Base-by-base conservation (phyloP, 352 stramenopile species). In the Pythium phragmitis region DNA sequence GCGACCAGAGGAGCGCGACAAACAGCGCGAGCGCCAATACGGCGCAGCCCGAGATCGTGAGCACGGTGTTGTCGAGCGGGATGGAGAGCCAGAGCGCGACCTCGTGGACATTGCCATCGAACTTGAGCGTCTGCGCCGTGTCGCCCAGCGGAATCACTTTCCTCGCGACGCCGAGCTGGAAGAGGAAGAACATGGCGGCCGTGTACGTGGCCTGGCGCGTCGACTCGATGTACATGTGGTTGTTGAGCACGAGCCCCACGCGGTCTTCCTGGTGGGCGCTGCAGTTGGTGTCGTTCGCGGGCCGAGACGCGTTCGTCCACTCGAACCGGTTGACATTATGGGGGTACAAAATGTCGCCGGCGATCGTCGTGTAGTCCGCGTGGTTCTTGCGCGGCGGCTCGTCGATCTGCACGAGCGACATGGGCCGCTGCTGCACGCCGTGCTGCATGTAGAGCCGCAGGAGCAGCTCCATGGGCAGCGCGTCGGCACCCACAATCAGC, bases 181-280 rank as follows among this genome's bases (percentile, higher is more conserved):
- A 60, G 47, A 67, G 51, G 50, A 60, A 67, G 9, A 60, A 60
- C 21, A 55, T 21, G 7, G 9, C 60, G 49, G 60, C 60, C 42
- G 50, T 60, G 50, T 67, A 67, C n/a, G 51, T 60, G 7, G 49
- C 2, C 41, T 60, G 60, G 9, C 60, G 51, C 19, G 49, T 67
- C 17, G 26, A 33, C 41, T 67, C 60, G 50, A 67, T 60, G 51
- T 67, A 67, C 33, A 60, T 21, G 23, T 67, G 60, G 51, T 67
- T 67, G 50, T 47, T 48, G 21, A 67, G 39, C 36, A 53, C 26
- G 37, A 37, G 9, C n/a, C 30, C 16, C 41, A 46, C 17, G 49
- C 52, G 61, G 37, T 57, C 53, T 48, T 68, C 61, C 13, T 58
- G 16, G 37, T 53, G 21, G 7, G 33, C 39, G 36, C 39, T 57